A percentile compares a stretch with the other conserved stretches of the same genome.
Evolutionary conservation across 208 protist genomes (phyloP).

Genomic region (Leishmania arabica): DNA sequence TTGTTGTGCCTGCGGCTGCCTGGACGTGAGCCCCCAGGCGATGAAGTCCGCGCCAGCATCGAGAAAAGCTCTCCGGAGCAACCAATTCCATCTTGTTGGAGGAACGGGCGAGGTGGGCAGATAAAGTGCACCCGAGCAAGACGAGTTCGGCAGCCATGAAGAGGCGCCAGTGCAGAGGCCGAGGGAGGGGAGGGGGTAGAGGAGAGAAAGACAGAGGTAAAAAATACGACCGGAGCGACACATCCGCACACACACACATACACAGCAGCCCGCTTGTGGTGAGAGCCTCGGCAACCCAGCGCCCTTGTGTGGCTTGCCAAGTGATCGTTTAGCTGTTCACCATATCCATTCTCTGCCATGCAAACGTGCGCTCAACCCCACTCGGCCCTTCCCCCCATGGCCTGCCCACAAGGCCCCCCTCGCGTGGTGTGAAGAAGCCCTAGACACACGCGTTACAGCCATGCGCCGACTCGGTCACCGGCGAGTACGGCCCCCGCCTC

Average conservation of each 20-base stretch:
- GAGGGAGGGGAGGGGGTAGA: too few species aligned
- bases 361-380: neutral
- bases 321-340: neutral
- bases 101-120: neutral
- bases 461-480: neutral
- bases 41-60: neutral
- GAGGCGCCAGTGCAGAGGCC: neutral
- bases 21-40: neutral
- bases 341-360: neutral
- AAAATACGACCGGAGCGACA: neutral
- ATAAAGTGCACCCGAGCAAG: neutral
- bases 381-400: neutral
- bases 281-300: neutral
- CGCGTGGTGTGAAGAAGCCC: neutral
- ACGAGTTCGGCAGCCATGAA: neutral
- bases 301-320: conserved; percentile 2
- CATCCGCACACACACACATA: neutral
- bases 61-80: neutral
- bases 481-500: neutral
- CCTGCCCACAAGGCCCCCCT: neutral
- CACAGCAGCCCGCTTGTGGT: neutral
- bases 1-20: conserved; percentile 10
- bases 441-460: neutral
- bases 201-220: neutral
- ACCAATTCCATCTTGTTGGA: neutral